phyloP scores from a whole-genome alignment of 306 rosid species.

The Neltuma alba region DNA sequence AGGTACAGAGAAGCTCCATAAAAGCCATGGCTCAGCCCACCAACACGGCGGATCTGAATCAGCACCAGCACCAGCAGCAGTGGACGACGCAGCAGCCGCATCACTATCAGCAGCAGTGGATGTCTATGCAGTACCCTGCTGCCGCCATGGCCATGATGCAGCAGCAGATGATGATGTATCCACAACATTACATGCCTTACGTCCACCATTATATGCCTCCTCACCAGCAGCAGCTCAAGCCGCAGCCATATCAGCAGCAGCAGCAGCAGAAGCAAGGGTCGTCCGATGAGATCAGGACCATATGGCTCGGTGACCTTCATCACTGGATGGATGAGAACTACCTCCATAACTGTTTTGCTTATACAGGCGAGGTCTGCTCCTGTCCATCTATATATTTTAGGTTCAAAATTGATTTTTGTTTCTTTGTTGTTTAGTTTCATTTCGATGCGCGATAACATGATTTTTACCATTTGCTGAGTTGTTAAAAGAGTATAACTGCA shows the following conservation, averaged over 20 bases:
- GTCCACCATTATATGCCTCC: slow-evolving; percentile 53
- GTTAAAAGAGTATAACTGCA: neutral
- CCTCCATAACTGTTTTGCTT: slow-evolving; percentile 75
- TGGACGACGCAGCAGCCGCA: slow-evolving; percentile 48
- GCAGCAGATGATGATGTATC: slow-evolving; percentile 98
- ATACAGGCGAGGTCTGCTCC: slow-evolving; percentile 71
- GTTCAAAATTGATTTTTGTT: neutral
- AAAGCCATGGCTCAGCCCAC: slow-evolving; percentile 60
- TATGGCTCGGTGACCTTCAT: slow-evolving; percentile 93
- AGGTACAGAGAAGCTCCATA: slow-evolving; percentile 15
- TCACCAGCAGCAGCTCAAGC: slow-evolving; percentile 50
- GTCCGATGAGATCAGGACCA: slow-evolving; percentile 84
- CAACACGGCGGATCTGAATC: slow-evolving; percentile 65
- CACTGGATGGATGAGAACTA: slow-evolving; percentile 94
- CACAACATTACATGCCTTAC: slow-evolving; percentile 79
- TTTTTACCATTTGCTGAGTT: neutral
- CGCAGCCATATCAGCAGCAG: slow-evolving; percentile 34
- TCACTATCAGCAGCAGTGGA: slow-evolving; percentile 83
- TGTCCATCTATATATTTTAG: neutral
- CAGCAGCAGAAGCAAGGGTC: slow-evolving; percentile 44
- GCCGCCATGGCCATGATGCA: slow-evolving; percentile 98
- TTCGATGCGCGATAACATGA: neutral
- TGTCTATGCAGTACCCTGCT: slow-evolving; percentile 92
- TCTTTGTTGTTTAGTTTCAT: neutral
- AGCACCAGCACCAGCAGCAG: slow-evolving; percentile 51